Evolutionary conservation across 139 green algal genomes (phyloP).

Genomic region (Tetratostichococcus sp.): DNA sequence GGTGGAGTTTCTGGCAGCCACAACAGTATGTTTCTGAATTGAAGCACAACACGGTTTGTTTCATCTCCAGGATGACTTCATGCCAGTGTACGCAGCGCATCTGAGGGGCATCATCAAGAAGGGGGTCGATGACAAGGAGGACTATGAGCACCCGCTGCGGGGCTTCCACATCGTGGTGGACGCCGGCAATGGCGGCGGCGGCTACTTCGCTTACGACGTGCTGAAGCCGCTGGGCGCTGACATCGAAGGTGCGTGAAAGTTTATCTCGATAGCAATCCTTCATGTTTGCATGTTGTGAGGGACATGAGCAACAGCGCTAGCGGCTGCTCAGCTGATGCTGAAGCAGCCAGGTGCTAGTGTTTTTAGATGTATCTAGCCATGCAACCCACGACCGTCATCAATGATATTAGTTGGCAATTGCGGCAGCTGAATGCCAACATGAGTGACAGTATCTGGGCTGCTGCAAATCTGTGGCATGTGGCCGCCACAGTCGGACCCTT

Average conservation of each 20-base stretch:
- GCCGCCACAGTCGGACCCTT: no score
- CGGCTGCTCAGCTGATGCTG: not conserved
- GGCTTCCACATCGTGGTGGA: conserved; percentile 62
- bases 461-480: no score
- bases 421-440: no score
- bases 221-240: conserved; percentile 88
- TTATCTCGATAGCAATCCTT: no score
- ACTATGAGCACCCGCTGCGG: conserved; percentile 54
- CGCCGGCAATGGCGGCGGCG: conserved; percentile 79
- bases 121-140: conserved; percentile 35
- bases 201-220: conserved; percentile 86
- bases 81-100: conserved; percentile 59
- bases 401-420: no score
- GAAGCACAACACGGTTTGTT: no score
- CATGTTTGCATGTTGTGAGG: not conserved
- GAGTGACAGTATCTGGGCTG: no score
- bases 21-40: no score
- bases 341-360: no score
- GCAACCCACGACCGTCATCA: no score
- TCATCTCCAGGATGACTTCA: conserved; percentile 31
- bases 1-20: no score
- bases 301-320: not conserved
- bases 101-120: conserved; percentile 66
- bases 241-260: conserved; percentile 36
- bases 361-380: no score